Evolutionary conservation across 1,284 basidiomycete genomes (phyloP), one percentile per base, ranked within the genome.

Genomic region (Ceratobasidium sp.): DNA sequence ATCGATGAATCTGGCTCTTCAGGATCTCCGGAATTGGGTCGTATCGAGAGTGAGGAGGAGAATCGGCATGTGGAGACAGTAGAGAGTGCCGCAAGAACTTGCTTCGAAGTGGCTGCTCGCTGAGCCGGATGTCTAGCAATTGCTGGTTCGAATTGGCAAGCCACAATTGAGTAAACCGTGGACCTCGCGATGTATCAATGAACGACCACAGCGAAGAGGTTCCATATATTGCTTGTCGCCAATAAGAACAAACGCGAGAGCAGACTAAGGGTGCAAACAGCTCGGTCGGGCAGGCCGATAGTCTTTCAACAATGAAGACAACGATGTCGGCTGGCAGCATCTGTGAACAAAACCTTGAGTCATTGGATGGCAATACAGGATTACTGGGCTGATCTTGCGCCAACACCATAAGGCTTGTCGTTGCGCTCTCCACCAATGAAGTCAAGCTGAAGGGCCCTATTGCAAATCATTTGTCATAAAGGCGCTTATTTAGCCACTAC

Each of bases 151-250:
- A 27, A 22, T 51, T 51, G 8, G 63, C 17, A n/a, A 65, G 63
- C 63, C 63, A 65, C 48, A 65, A 17, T 2, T 22, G 27, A 53
- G 47, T 65, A 7, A 65, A 31, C 2, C 22, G 29, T 33, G 6
- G 5, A 22, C 48, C 44, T 22, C 63, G 63, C 19, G 63, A 65
- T 4, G 63, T 65, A 29, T 65, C 63, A 36, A 65, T 51, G 9
- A 51, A 51, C 29, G 63, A 33, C 63, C 63, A 65, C 27, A 65
- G 48, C 4, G n/a, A 51, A 19, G 63, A 31, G 14, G 63, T 22
- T 1, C 15, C 63, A 14, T 11, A 2, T 31, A 53, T 51, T 33
- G 22, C 24, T n/a, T 41, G 19, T 31, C 63, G 63, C 63, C 63
- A 65, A 29, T 36, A 50, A 3, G 9, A 8, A 29, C 63, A 65